phyloP scores from a whole-genome alignment of 2,329 filamentous ascomycete genomes.

The Diaporthe citrichinensis region DNA sequence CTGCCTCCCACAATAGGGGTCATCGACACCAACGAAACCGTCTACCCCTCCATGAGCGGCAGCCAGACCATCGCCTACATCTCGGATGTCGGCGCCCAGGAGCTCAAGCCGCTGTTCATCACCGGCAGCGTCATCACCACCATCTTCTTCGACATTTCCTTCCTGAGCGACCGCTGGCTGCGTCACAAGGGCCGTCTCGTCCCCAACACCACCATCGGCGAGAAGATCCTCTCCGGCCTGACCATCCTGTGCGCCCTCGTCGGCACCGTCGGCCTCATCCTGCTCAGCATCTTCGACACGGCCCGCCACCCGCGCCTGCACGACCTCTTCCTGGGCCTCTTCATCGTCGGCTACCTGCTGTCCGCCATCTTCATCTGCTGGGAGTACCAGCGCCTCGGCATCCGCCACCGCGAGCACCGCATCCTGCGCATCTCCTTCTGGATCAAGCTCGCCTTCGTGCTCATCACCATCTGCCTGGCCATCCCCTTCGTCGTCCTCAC shows the following conservation, averaged over 20 bases:
- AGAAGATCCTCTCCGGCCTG: conserved; percentile 74
- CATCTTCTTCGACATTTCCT: conserved; percentile 84
- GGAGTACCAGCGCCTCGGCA: conserved; percentile 89
- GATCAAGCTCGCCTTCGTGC: conserved; percentile 87
- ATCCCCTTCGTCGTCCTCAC: conserved; percentile 78
- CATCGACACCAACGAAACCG: conserved; percentile 64
- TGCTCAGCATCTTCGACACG: conserved; percentile 90
- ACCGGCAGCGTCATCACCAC: conserved; percentile 79
- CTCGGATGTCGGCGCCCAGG: conserved; percentile 73
- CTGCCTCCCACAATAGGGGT: conserved; percentile 53
- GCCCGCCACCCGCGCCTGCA: conserved; percentile 77
- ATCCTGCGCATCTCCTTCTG: conserved; percentile 86
- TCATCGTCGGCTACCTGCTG: conserved; percentile 88
- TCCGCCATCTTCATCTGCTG: conserved; percentile 90
- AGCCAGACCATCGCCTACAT: conserved; percentile 79
- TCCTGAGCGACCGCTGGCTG: conserved; percentile 86
- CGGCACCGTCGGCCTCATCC: conserved; percentile 85
- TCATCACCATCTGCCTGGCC: conserved; percentile 82
- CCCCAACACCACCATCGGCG: conserved; percentile 74
- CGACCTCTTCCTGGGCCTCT: conserved; percentile 82
- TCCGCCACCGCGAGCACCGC: conserved; percentile 80
- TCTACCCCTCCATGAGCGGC: conserved; percentile 72
- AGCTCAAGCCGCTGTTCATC: conserved; percentile 84
- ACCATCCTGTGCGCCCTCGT: conserved; percentile 78
- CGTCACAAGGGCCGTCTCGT: conserved; percentile 85